Percentiles rank a stretch among this genome's conserved stretches.
phyloP scores from a whole-genome alignment of 2,329 filamentous ascomycete species.

The Camptophora hylomeconis region DNA sequence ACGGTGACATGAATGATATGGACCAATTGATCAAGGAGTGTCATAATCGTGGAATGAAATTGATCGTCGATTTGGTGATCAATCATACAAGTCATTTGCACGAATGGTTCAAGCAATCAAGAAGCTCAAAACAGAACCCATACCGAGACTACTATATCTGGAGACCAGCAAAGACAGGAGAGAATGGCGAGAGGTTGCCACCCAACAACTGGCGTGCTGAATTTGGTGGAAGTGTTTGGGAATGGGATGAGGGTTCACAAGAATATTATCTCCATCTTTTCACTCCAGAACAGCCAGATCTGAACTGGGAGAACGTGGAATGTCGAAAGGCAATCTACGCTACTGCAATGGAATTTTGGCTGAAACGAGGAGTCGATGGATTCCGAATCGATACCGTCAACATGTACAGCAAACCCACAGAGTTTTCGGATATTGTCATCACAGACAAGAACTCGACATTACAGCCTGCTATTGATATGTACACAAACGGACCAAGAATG shows the following conservation, averaged over 20 bases:
- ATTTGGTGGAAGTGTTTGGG: slow-evolving; percentile 24
- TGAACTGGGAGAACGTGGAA: slow-evolving; percentile 62
- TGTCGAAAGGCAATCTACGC: slow-evolving; percentile 55
- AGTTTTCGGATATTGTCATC: slow-evolving; percentile 21
- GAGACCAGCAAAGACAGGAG: slow-evolving; percentile 43
- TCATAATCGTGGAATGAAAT: slow-evolving; percentile 51
- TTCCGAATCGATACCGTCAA: slow-evolving; percentile 46
- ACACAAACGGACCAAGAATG: slow-evolving; percentile 41
- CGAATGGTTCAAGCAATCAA: slow-evolving; percentile 46
- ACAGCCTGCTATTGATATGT: slow-evolving; percentile 41
- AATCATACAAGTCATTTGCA: slow-evolving; percentile 58
- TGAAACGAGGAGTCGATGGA: slow-evolving; percentile 54
- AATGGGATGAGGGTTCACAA: slow-evolving; percentile 15
- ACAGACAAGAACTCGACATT: slow-evolving; percentile 27
- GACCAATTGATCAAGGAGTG: slow-evolving; percentile 47
- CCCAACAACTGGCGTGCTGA: slow-evolving; percentile 44
- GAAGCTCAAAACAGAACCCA: slow-evolving; percentile 22
- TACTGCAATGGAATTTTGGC: slow-evolving; percentile 60
- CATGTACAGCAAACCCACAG: slow-evolving; percentile 16
- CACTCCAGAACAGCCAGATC: slow-evolving; percentile 57
- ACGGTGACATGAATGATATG: slow-evolving; percentile 54
- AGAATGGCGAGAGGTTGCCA: slow-evolving; percentile 41
- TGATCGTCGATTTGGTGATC: slow-evolving; percentile 64
- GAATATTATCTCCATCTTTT: slow-evolving; percentile 65
- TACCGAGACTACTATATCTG: slow-evolving; percentile 56